A percentile compares a stretch with the other conserved stretches of the same genome.
Evolutionary conservation across 495 filamentous ascomycete species (phyloP).

Genomic region (Hypomontagnella submonticulosa): DNA sequence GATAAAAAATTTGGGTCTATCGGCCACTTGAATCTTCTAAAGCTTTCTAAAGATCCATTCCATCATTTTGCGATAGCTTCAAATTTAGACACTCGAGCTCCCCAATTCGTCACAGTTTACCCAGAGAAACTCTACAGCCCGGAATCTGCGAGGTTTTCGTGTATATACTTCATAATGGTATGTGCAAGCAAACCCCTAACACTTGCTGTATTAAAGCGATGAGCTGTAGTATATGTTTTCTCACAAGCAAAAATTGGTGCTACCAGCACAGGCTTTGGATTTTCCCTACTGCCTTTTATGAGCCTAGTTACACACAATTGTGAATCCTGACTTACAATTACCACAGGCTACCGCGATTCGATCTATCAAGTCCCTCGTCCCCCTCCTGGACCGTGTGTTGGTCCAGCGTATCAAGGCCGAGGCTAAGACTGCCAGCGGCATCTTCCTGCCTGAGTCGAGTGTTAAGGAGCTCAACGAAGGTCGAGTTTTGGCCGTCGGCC

Average conservation of each 20-base stretch:
- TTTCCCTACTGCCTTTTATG: not conserved
- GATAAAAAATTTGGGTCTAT: constrained; percentile 46
- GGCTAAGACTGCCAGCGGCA: constrained; percentile 91
- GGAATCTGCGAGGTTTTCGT: constrained; percentile 10
- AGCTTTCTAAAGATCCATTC: constrained; percentile 46
- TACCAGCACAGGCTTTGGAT: not conserved
- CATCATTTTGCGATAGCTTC: constrained; percentile 47
- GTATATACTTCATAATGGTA: constrained; percentile 52
- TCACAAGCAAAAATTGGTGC: not conserved
- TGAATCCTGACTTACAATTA: constrained; percentile 3
- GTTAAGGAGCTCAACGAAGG: constrained; percentile 99
- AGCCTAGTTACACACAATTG: not conserved
- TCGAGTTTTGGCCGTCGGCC: constrained; percentile 93
- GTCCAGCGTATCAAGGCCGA: constrained; percentile 98
- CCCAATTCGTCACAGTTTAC: constrained; percentile 25
- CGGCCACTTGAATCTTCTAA: constrained; percentile 51
- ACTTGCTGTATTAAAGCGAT: not conserved
- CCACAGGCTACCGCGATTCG: constrained; percentile 77
- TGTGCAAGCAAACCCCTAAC: too few relatives aligned
- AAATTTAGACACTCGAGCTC: constrained; percentile 40
- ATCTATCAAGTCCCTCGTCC: constrained; percentile 93
- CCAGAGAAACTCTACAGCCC: constrained; percentile 27
- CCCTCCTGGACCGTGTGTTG: constrained; percentile 97
- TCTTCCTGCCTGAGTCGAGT: constrained; percentile 96
- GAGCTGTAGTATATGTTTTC: not conserved